These are phyloP conservation scores for Auricularia cornea DNA, from an alignment of 768 basidiomycete species.

Conservation along the genomic window DNA sequence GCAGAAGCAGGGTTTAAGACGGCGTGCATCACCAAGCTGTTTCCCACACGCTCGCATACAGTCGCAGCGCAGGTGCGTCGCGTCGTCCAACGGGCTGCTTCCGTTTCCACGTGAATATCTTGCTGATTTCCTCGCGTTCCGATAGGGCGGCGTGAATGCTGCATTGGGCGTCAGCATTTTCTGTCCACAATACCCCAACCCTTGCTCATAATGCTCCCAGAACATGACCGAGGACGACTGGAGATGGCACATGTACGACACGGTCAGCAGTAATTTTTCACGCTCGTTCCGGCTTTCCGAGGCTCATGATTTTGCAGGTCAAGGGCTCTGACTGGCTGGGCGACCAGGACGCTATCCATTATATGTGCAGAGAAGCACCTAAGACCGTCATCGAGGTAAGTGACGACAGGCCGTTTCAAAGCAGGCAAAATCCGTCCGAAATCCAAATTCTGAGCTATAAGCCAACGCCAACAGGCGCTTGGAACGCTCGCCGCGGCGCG, in stretches of 20 bases:
- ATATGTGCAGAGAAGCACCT: conserved; percentile 98
- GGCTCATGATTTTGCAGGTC: conserved; percentile 44
- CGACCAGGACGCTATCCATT: conserved; percentile 99
- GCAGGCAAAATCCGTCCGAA: too few species aligned
- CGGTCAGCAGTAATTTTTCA: conserved; percentile 43
- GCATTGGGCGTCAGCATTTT: conserved; percentile 62
- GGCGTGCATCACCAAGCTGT: conserved; percentile 97
- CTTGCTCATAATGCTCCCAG: conserved; percentile 35
- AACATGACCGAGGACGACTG: conserved; percentile 99
- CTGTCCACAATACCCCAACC: background rate
- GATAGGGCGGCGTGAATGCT: conserved; percentile 93
- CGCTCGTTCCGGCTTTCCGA: conserved; percentile 6
- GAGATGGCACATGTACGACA: conserved; percentile 99
- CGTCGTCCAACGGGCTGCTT: conserved; percentile 10
- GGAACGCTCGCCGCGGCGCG: too few species aligned
- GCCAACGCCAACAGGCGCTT: too few species aligned
- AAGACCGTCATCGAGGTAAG: conserved; percentile 83
- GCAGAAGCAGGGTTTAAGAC: conserved; percentile 98
- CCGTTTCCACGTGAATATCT: background rate
- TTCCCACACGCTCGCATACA: conserved; percentile 97
- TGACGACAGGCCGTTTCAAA: too few species aligned
- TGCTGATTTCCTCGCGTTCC: conserved; percentile 11
- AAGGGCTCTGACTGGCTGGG: conserved; percentile 99
- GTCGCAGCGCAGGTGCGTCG: conserved; percentile 85
- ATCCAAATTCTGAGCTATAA: too few species aligned